Percentiles rank a stretch among this genome's conserved stretches.
These are phyloP conservation scores for Hemileccinum rubropunctum DNA, from an alignment of 768 basidiomycete species.

Conservation along the genomic window DNA sequence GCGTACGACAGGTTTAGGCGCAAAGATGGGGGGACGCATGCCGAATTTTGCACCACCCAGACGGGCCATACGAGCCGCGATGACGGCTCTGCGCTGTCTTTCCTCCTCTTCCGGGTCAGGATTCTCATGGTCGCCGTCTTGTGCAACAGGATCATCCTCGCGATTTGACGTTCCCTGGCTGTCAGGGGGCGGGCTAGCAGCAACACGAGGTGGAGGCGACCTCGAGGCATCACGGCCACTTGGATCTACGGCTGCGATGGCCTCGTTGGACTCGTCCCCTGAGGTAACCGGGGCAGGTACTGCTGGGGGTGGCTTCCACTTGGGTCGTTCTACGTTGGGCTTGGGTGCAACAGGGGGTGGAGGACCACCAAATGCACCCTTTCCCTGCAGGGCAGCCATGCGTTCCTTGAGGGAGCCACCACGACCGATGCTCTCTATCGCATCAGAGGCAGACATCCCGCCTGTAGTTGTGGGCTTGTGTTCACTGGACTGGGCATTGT, in stretches of 20 bases:
- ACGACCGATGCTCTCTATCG: slow-evolving; percentile 79
- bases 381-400: slow-evolving; percentile 91
- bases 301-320: slow-evolving; percentile 81
- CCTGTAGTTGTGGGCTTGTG: slow-evolving; percentile 27
- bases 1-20: slow-evolving; percentile 45
- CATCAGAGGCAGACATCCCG: slow-evolving; percentile 82
- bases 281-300: slow-evolving; percentile 33
- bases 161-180: slow-evolving; percentile 11
- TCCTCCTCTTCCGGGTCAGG: slow-evolving; percentile 63
- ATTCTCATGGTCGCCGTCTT: slow-evolving; percentile 24
- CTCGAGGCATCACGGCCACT: slow-evolving; percentile 28
- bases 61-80: slow-evolving; percentile 91
- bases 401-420: slow-evolving; percentile 86
- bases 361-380: slow-evolving; percentile 68
- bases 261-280: slow-evolving; percentile 40
- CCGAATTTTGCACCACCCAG: slow-evolving; percentile 83
- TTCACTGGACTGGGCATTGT: slow-evolving; percentile 13
- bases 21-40: slow-evolving; percentile 75
- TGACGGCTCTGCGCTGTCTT: slow-evolving; percentile 75
- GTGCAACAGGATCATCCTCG: slow-evolving; percentile 29
- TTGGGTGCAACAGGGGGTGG: slow-evolving; percentile 48
- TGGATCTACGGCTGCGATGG: slow-evolving; percentile 9
- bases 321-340: slow-evolving; percentile 63
- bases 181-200: slow-evolving; percentile 16
- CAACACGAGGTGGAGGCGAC: slow-evolving; percentile 35